Conservation (phyloP, 73 alveolate genomes). For the Paramecium primaurelia region DNA sequence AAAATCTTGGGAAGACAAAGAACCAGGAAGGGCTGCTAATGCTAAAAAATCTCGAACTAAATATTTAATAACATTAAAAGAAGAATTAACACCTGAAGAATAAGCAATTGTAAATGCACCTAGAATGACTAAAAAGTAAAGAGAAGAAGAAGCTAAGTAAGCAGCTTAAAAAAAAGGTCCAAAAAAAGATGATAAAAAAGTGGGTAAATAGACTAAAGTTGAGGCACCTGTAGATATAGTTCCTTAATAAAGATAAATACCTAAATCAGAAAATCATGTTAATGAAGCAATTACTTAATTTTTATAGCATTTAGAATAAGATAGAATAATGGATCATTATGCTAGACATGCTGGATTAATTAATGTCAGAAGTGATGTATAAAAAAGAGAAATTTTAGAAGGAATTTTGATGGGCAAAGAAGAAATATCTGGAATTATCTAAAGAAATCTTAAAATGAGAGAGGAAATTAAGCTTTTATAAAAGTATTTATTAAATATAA, state of each 20-base stretch:
- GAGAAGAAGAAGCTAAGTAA: conserved; percentile 45
- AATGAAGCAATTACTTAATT: conserved; percentile 46
- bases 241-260: conserved; percentile 10
- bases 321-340: conserved; percentile 52
- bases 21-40: conserved; percentile 97
- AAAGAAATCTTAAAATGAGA: conserved; percentile 53
- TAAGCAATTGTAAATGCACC: conserved; percentile 47
- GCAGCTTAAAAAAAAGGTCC: conserved; percentile 55
- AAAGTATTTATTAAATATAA: not conserved
- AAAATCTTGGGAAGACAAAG: conserved; percentile 94
- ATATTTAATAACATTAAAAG: conserved; percentile 76
- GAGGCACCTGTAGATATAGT: conserved; percentile 28
- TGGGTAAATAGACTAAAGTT: conserved; percentile 38
- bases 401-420: conserved; percentile 57
- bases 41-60: conserved; percentile 90
- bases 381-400: conserved; percentile 56
- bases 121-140: conserved; percentile 55
- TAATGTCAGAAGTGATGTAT: conserved; percentile 48
- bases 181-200: conserved; percentile 57
- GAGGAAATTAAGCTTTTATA: conserved; percentile 49
- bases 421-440: conserved; percentile 46
- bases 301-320: conserved; percentile 52
- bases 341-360: conserved; percentile 64
- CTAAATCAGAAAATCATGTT: conserved; percentile 36
- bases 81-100: conserved; percentile 66